A percentile compares a stretch with the other conserved stretches of the same genome.
These are phyloP conservation scores for Dryadomyces sulphureus DNA, from an alignment of 2,329 filamentous ascomycete species.

Conservation along the genomic window DNA sequence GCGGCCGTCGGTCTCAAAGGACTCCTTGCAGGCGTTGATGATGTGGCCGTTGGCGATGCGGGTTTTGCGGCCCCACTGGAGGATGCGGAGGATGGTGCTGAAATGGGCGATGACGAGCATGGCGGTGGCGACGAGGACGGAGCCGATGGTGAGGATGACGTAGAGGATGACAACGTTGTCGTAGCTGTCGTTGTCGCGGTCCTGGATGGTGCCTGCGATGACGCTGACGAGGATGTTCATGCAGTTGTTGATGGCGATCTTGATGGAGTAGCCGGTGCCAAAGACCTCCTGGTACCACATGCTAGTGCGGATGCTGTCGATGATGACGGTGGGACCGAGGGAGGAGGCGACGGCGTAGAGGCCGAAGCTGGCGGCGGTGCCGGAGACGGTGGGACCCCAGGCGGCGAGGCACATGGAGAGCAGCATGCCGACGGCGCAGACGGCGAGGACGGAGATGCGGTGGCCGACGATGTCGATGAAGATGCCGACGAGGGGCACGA, in stretches of 20 bases:
- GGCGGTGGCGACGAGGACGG: constrained; percentile 25
- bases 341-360: constrained; percentile 41
- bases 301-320: constrained; percentile 43
- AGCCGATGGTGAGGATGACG: constrained; percentile 33
- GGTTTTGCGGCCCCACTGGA: constrained; percentile 45
- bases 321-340: constrained; percentile 42
- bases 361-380: constrained; percentile 44
- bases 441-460: constrained; percentile 18
- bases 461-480: constrained; percentile 23
- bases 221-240: constrained; percentile 47
- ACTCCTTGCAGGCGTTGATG: constrained; percentile 19
- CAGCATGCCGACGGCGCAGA: constrained; percentile 35
- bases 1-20: constrained; percentile 17
- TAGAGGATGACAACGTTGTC: constrained; percentile 40
- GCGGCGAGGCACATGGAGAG: constrained; percentile 38
- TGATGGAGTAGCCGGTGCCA: constrained; percentile 43
- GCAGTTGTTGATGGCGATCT: constrained; percentile 47
- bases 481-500: constrained; percentile 36
- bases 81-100: constrained; percentile 26
- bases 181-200: constrained; percentile 40
- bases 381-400: constrained; percentile 30
- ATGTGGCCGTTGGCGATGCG: constrained; percentile 28
- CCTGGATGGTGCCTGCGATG: constrained; percentile 42
- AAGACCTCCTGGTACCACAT: constrained; percentile 35
- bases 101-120: constrained; percentile 19